Percentiles rank a stretch among this genome's conserved stretches.
Conservation (phyloP, 495 filamentous ascomycete genomes). For the Aspergillus nanangensis region DNA sequence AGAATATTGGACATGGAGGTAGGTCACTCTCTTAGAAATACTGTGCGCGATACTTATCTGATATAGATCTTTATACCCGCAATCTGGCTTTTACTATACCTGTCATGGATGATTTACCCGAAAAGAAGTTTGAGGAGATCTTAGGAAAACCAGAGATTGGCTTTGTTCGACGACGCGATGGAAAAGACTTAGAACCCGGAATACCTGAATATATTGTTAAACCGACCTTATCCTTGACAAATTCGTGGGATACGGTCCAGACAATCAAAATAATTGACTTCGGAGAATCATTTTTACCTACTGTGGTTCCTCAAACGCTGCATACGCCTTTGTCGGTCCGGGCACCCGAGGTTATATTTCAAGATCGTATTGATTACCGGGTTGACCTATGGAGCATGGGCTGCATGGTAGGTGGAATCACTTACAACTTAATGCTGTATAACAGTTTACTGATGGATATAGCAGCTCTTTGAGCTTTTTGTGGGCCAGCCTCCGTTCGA, state of each 20-base stretch:
- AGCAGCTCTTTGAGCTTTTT: constrained; percentile 38
- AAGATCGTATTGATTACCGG: constrained; percentile 31
- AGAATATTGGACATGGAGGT: constrained; percentile 41
- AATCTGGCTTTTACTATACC: constrained; percentile 41
- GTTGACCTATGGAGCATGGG: constrained; percentile 43
- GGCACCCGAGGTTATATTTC: constrained; percentile 42
- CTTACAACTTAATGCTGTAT: constrained; percentile 3
- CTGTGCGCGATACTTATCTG: constrained; percentile 17
- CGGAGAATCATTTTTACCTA: constrained; percentile 34
- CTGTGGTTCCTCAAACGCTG: constrained; percentile 20
- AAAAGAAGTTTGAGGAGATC: constrained; percentile 27
- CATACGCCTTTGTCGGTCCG: constrained; percentile 29
- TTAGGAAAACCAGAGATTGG: constrained; percentile 34
- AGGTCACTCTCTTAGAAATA: constrained; percentile 11
- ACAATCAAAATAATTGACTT: constrained; percentile 38
- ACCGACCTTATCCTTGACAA: constrained; percentile 14
- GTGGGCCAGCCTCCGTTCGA: constrained; percentile 33
- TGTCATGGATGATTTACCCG: constrained; percentile 14
- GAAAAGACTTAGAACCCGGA: constrained; percentile 20
- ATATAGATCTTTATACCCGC: constrained; percentile 45
- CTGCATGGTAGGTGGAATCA: constrained; percentile 29
- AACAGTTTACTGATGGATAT: constrained; percentile 13
- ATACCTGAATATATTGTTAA: constrained; percentile 35
- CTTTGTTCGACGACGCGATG: constrained; percentile 26
- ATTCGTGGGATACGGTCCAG: constrained; percentile 15